Evolutionary conservation across 305 asterid genomes (phyloP), one percentile per base, ranked within the genome.

Genomic region (Salvia sclarea): DNA sequence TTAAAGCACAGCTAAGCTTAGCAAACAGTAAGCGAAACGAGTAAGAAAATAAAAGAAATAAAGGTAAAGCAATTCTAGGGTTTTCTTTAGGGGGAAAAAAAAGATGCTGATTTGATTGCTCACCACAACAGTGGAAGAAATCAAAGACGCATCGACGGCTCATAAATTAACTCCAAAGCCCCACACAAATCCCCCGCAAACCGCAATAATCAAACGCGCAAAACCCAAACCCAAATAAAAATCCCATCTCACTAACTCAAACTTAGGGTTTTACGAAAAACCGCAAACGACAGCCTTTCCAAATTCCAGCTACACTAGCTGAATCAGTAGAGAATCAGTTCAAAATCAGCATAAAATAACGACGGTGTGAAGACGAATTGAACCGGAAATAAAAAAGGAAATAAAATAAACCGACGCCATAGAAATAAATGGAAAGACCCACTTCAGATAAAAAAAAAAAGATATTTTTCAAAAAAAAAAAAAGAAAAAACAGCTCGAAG

Each of bases 191-290:
- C 5, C 33, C 33, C 5, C 5, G 33, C 33, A 28, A 28, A 44
- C 66, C 64, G 69, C 8, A 48, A 37, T 9, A 64, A 37, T 48
- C 0, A 4, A 37, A 54, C n/a, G n/a, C n/a, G n/a, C 7, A 44
- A 50, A 31, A 52, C 20, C 10, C 3, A 66, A 64, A 55, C 40
- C 11, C 4, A 61, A 37, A 41, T 8, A 12, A 64, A 12, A 64
- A 76, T 48, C 57, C 63, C 13, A 58, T 38, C 47, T 48, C 59
- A 65, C 28, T 30, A 72, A 61, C 71, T 43, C 22, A 61, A 38
- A 76, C 65, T 76, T 78, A 84, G 87, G 80, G 86, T 78, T 82
- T 77, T 30, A 6, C 33, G 8, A 28, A 61, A 30, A 72, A 22
- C 22, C 33, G 20, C 30, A 54, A 54, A 6, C 40, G 37, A 69